Base-by-base conservation (phyloP, 1,139 yeast species). In the Yamadazyma epiphylla region DNA sequence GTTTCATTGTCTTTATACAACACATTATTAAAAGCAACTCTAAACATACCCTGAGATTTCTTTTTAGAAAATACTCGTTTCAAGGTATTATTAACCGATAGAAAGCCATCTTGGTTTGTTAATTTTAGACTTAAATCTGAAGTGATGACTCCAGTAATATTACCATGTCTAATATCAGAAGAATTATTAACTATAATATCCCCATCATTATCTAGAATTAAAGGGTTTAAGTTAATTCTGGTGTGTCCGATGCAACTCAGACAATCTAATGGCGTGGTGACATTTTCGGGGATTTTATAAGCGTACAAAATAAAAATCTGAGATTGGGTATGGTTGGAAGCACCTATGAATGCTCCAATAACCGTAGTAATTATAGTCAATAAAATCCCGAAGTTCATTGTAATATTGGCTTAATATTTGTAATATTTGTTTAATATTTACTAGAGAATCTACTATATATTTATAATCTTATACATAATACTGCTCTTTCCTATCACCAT, bases 141-240 rank as follows among this genome's bases (percentile, higher is more conserved):
- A 12, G 28, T 24, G 17, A 38, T 25, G 7, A 15, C 24, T 12
- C 39, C 41, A 12, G 35, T 27, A 12, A 37, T 25, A 22, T 32
- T 32, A 17, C 22, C 20, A 7, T 19, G 16, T 5, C 19, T 22
- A 5, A 29, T 19, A 22, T 31, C 26, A 22, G 31, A 28, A 5
- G 16, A 11, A 6, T 12, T 13, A 16, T 30, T 30, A 15, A 37
- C 30, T 4, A 30, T 31, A 27, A 35, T 24, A 13, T 25, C 14
- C 7, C 14, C 11, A 9, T 35, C 33, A 5, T 27, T 3, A 22
- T 28, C 30, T 15, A 5, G 25, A 4, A 32, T 36, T 22, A 37
- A 19, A 3, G 29, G 30, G 12, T 23, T 23, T 5, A 12, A 23
- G 5, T 13, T 8, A 10, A 23, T n/a, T n/a, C n/a, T n/a, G n/a